Evolutionary conservation across 768 basidiomycete genomes (phyloP), one percentile per base, ranked within the genome.

Genomic region (Tulasnella sp.): DNA sequence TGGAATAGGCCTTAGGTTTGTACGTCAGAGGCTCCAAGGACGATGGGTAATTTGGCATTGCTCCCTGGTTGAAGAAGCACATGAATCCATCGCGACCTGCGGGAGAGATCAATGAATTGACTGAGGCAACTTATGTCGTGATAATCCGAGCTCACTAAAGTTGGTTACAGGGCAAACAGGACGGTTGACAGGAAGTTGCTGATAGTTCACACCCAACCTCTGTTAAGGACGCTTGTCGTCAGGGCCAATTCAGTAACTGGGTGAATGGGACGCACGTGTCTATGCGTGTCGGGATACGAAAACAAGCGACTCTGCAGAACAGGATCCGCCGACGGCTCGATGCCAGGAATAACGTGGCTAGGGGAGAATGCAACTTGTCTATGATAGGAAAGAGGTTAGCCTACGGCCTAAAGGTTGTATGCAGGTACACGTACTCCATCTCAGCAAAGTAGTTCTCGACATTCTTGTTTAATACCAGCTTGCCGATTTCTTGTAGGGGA

Each of bases 261-360:
- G 15, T 11, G 43, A 23, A 19, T 58, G 19, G 27, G 3, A 39
- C n/a, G 6, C n/a, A 54, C 53, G 54, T 62, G 55, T 34, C 64
- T 61, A 19, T 65, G 65, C 4, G 59, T 62, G 70, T 75, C 76
- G 40, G 73, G 74, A 75, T 98, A 98, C 3, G 89, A 88, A 81
- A 96, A 97, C 46, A 96, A 78, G 54, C 93, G 87, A 19, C 86
- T 85, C 68, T 97, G 92, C 62, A 97, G 77, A 63, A 97, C 87
- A 21, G 93, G 93, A 70, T 98, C 93, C 19, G 83, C 79, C 3
- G 86, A 84, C 37, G 90, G 78, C 73, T 96, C 93, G 62, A 92
- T 79, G 70, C 91, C 93, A 1, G 86, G 88, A 8, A 94, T 69
- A 48, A 81, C 72, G 69, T 97, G 93, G 0, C 88, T 85, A 0